Conservation (phyloP, 2,329 filamentous ascomycete genomes). For the Botryosphaeria agaves region DNA sequence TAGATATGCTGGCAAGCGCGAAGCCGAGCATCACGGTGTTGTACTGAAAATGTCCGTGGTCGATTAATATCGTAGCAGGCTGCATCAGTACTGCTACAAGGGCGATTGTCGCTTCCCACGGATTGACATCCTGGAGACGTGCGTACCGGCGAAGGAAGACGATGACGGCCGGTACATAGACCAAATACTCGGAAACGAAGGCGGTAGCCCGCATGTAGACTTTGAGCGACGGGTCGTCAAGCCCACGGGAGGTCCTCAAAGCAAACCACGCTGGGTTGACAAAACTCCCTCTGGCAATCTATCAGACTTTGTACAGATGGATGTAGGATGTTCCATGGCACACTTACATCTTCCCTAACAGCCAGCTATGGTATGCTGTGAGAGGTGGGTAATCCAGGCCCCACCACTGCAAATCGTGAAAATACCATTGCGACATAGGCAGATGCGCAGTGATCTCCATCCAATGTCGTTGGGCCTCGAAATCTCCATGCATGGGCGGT, state of each 20-base stretch:
- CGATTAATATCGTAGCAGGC: slow-evolving; percentile 75
- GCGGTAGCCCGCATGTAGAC: slow-evolving; percentile 94
- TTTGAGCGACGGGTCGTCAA: slow-evolving; percentile 65
- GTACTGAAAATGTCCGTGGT: slow-evolving; percentile 95
- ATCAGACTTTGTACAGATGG: no score
- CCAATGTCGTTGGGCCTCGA: slow-evolving; percentile 96
- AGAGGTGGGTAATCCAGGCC: slow-evolving; percentile 93
- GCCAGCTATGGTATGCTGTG: slow-evolving; percentile 96
- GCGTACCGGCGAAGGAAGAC: slow-evolving; percentile 74
- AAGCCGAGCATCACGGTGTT: slow-evolving; percentile 97
- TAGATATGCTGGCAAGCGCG: slow-evolving; percentile 71
- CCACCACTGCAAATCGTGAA: slow-evolving; percentile 94
- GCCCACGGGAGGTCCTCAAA: slow-evolving; percentile 63
- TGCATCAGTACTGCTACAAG: slow-evolving; percentile 86
- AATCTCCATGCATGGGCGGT: slow-evolving; percentile 90
- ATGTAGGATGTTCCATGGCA: slow-evolving; percentile 5
- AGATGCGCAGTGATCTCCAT: slow-evolving; percentile 90
- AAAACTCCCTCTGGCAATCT: slow-evolving; percentile 39
- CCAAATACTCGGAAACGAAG: slow-evolving; percentile 74
- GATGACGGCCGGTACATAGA: slow-evolving; percentile 71
- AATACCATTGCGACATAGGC: slow-evolving; percentile 91
- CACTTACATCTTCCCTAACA: slow-evolving; percentile 62
- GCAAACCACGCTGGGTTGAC: slow-evolving; percentile 80
- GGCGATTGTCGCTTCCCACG: slow-evolving; percentile 71
- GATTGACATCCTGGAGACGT: slow-evolving; percentile 55